phyloP scores from a whole-genome alignment of 176 grass and related monocot genomes.

The Ampelocalamus luodianensis region DNA sequence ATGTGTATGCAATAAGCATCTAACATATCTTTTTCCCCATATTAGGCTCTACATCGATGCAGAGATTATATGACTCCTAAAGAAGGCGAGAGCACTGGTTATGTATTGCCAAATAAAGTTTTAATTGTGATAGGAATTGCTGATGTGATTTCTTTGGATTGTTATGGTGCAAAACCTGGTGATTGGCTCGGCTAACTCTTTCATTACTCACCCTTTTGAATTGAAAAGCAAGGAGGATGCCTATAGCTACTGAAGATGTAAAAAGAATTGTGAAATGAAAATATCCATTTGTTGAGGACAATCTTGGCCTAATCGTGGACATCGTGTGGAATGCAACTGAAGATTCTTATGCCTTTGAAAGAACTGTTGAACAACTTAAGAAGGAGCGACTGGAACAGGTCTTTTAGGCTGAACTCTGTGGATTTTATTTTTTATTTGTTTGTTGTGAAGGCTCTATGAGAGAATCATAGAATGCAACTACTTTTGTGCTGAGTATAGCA shows the following conservation, averaged over 20 bases:
- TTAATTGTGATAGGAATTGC: constrained; percentile 88
- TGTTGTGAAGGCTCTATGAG: not conserved
- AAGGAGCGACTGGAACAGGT: constrained; percentile 51
- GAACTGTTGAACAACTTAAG: constrained; percentile 72
- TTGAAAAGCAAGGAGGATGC: constrained; percentile 85
- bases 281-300: constrained; percentile 77
- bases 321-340: constrained; percentile 61
- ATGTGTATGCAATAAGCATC: not conserved
- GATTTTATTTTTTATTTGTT: not conserved
- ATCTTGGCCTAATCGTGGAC: constrained; percentile 52
- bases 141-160: constrained; percentile 8
- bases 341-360: constrained; percentile 62
- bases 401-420: constrained; percentile 17
- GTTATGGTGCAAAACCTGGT: constrained; percentile 10
- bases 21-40: constrained; percentile 18
- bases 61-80: constrained; percentile 75
- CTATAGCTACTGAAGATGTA: constrained; percentile 63
- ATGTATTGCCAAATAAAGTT: constrained; percentile 89
- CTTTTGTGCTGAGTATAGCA: constrained; percentile 22
- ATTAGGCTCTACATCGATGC: constrained; percentile 77
- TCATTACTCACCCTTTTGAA: constrained; percentile 10
- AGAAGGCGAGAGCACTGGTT: constrained; percentile 94
- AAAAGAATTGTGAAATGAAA: constrained; percentile 71
- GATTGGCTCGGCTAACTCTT: constrained; percentile 30
- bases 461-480: not conserved